Conservation (phyloP, 352 stramenopile species). For the Phytophthora cajani region DNA sequence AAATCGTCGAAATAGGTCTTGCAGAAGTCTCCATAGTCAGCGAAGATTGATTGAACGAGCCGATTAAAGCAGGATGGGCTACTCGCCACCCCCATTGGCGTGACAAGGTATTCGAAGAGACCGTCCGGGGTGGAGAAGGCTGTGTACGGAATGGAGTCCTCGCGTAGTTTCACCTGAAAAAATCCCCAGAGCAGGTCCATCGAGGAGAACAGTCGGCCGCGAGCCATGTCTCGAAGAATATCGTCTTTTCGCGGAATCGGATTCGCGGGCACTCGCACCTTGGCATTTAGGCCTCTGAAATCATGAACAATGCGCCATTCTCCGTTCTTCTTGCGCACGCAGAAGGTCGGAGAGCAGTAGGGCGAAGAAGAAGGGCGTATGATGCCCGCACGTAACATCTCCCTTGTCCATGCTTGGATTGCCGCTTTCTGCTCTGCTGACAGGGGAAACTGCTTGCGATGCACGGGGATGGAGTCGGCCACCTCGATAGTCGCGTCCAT, state of each 20-base stretch:
- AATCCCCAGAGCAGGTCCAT: slow-evolving; percentile 6
- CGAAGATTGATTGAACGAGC: not conserved
- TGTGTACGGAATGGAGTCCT: slow-evolving; percentile 5
- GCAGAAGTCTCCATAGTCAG: not conserved
- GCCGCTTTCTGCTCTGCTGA: slow-evolving; percentile 6
- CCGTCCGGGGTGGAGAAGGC: slow-evolving; percentile 14
- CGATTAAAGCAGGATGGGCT: not conserved
- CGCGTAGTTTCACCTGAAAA: slow-evolving; percentile 4
- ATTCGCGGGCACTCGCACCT: too few species aligned
- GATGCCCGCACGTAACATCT: too few species aligned
- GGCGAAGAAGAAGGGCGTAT: not conserved
- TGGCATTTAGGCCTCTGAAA: too few species aligned
- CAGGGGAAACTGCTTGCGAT: slow-evolving; percentile 12
- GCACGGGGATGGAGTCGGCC: slow-evolving; percentile 1
- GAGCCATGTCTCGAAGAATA: too few species aligned
- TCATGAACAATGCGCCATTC: too few species aligned
- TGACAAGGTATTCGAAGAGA: slow-evolving; percentile 10
- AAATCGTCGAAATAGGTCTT: not conserved
- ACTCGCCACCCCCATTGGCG: not conserved
- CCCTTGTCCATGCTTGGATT: not conserved
- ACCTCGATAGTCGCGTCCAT: slow-evolving; percentile 14
- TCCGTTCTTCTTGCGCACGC: too few species aligned
- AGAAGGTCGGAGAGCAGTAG: slow-evolving; percentile 10
- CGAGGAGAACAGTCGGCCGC: too few species aligned
- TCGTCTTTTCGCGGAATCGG: slow-evolving; percentile 4